A percentile compares a stretch with the other conserved stretches of the same genome.
phyloP scores from a whole-genome alignment of 805 yeast genomes.

The Myxozyma neotropica region DNA sequence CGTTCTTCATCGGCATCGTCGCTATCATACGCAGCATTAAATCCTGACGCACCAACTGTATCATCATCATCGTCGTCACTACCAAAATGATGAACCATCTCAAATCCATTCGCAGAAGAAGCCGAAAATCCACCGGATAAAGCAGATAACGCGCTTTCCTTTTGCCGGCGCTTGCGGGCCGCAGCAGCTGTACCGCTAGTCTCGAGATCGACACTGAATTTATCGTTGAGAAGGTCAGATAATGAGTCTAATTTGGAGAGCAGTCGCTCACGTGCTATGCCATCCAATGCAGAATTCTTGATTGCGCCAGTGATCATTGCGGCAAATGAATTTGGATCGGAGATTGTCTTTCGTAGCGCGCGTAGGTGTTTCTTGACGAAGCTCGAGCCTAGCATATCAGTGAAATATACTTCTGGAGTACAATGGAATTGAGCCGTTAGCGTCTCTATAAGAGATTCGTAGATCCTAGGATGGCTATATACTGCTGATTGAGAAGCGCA shows the following conservation, averaged over 20 bases:
- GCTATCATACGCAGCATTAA: conserved; percentile 12
- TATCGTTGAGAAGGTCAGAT: neutral
- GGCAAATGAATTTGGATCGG: neutral
- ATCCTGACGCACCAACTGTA: neutral
- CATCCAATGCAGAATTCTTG: neutral
- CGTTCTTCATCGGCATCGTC: conserved; percentile 34
- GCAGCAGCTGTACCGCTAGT: conserved; percentile 1
- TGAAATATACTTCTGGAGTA: conserved; percentile 50
- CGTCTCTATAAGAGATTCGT: conserved; percentile 40
- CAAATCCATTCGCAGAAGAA: conserved; percentile 29
- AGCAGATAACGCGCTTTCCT: conserved; percentile 1
- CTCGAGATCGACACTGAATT: conserved; percentile 21
- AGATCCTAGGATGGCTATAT: conserved; percentile 38
- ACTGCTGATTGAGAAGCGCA: conserved; percentile 45
- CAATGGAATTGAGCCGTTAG: conserved; percentile 46
- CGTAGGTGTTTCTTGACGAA: conserved; percentile 32
- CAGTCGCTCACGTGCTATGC: neutral
- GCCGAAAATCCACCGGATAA: conserved; percentile 10
- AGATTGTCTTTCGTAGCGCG: conserved; percentile 17
- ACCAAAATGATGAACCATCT: conserved; percentile 38
- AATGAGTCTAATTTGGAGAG: neutral
- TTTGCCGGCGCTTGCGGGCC: conserved; percentile 6
- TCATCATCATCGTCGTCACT: conserved; percentile 26
- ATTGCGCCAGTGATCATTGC: neutral
- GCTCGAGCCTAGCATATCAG: conserved; percentile 42